phyloP scores from a whole-genome alignment of 805 yeast genomes.

The Grigorovia yakushimaensis region DNA sequence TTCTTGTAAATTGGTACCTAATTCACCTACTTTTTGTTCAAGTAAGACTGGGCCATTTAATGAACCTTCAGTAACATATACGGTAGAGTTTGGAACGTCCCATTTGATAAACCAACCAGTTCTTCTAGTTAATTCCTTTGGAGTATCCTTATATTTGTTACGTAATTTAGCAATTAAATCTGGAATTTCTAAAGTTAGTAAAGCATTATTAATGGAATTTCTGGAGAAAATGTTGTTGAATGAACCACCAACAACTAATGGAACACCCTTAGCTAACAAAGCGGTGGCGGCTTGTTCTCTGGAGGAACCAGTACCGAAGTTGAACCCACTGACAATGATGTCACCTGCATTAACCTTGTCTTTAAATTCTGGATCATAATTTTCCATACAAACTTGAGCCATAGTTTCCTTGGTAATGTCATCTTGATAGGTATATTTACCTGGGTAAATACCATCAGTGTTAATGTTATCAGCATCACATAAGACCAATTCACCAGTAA shows the following conservation, averaged over 20 bases:
- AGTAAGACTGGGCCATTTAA: conserved; percentile 46
- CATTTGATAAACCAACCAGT: conserved; percentile 89
- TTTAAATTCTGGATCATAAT: conserved; percentile 86
- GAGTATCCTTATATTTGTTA: conserved; percentile 43
- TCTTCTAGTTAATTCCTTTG: conserved; percentile 76
- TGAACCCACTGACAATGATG: conserved; percentile 83
- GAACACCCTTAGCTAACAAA: conserved; percentile 86
- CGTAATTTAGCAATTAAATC: conserved; percentile 70
- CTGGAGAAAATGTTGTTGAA: conserved; percentile 95
- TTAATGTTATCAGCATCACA: conserved; percentile 97
- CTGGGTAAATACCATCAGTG: conserved; percentile 98
- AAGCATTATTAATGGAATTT: conserved; percentile 93
- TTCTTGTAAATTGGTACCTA: conserved; percentile 92
- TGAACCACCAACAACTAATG: conserved; percentile 90
- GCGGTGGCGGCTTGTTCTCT: conserved; percentile 99
- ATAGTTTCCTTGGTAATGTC: conserved; percentile 88
- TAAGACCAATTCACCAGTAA: conserved; percentile 82
- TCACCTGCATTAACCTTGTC: conserved; percentile 77
- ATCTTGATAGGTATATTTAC: conserved; percentile 97
- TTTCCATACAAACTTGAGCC: conserved; percentile 99
- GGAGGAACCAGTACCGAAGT: conserved; percentile 97
- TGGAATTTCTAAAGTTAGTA: conserved; percentile 89
- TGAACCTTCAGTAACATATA: conserved; percentile 59
- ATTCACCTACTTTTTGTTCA: conserved; percentile 85
- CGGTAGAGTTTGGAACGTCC: conserved; percentile 83